Percentiles rank a stretch among this genome's conserved stretches.
phyloP scores from a whole-genome alignment of 78 protist genomes.

The Dictyostelium capitatum region DNA sequence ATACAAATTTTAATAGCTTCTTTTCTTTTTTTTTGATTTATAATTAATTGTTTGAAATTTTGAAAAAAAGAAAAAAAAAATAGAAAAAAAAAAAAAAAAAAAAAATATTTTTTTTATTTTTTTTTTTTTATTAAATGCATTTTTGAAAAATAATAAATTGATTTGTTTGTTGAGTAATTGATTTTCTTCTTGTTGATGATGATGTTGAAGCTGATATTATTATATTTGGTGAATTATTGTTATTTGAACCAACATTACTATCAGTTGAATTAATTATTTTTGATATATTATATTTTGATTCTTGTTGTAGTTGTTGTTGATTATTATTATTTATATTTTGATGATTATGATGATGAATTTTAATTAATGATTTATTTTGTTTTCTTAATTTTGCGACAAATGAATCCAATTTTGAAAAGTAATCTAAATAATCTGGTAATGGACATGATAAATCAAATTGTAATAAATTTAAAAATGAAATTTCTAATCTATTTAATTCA shows the following conservation, averaged over 20 bases:
- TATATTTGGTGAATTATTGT: neutral
- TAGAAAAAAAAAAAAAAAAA: too few relatives aligned
- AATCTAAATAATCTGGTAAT: slow-evolving; percentile 38
- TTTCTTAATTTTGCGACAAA: slow-evolving; percentile 48
- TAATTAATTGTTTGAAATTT: too few relatives aligned
- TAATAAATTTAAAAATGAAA: slow-evolving; percentile 55
- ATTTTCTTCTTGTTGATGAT: neutral
- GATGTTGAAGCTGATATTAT: neutral
- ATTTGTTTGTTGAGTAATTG: neutral
- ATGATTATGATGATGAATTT: slow-evolving; percentile 4
- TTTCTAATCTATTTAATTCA: slow-evolving; percentile 77
- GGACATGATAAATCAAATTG: slow-evolving; percentile 78
- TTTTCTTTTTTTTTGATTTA: too few relatives aligned
- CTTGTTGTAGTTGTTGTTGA: neutral
- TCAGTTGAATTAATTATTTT: neutral
- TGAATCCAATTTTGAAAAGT: slow-evolving; percentile 29
- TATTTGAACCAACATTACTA: neutral
- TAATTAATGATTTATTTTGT: slow-evolving; percentile 19
- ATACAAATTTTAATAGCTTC: too few relatives aligned
- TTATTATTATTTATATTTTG: neutral
- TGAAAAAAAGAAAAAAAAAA: too few relatives aligned
- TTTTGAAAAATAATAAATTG: neutral
- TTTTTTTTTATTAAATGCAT: too few relatives aligned
- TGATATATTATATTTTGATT: neutral
- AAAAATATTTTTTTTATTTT: too few relatives aligned